A percentile compares a stretch with the other conserved stretches of the same genome.
These are phyloP conservation scores for Neoscytalidium dimidiatum DNA, from an alignment of 2,329 filamentous ascomycete species.

Conservation along the genomic window DNA sequence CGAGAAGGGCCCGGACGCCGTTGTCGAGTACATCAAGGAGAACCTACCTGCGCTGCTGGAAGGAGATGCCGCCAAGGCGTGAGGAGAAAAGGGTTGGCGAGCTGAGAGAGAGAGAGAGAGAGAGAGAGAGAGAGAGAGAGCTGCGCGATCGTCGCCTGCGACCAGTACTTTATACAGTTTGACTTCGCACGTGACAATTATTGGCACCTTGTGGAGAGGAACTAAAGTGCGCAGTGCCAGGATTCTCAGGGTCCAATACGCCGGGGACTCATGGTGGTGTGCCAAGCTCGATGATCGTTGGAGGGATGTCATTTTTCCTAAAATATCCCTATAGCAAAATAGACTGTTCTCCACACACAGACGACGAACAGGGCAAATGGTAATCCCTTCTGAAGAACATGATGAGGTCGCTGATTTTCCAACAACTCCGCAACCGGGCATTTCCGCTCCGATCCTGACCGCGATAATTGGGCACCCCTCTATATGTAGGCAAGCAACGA, in stretches of 20 bases:
- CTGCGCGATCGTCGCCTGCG: neutral
- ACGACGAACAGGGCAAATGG: neutral
- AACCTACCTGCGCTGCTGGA: slow-evolving; percentile 39
- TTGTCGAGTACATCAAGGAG: slow-evolving; percentile 55
- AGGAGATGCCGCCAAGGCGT: neutral
- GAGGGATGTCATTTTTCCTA: slow-evolving; percentile 1
- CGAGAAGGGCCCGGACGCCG: slow-evolving; percentile 55
- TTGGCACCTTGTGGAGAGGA: neutral
- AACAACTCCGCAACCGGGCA: slow-evolving; percentile 12
- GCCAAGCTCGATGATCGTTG: slow-evolving; percentile 1
- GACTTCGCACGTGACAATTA: neutral
- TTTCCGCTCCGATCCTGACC: neutral
- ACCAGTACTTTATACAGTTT: neutral
- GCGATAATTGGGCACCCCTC: neutral
- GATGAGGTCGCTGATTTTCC: slow-evolving; percentile 2
- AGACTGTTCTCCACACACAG: neutral
- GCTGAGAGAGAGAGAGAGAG: no score
- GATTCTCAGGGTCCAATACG: neutral
- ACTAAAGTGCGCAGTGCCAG: neutral
- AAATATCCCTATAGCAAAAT: slow-evolving; percentile 12
- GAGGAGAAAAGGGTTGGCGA: neutral
- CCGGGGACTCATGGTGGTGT: neutral
- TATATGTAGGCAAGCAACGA: neutral
- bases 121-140: no score
- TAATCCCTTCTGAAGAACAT: neutral